Evolutionary conservation across 2,329 filamentous ascomycete genomes (phyloP), one percentile per base, ranked within the genome.

Genomic region (Anthostomella pinea): DNA sequence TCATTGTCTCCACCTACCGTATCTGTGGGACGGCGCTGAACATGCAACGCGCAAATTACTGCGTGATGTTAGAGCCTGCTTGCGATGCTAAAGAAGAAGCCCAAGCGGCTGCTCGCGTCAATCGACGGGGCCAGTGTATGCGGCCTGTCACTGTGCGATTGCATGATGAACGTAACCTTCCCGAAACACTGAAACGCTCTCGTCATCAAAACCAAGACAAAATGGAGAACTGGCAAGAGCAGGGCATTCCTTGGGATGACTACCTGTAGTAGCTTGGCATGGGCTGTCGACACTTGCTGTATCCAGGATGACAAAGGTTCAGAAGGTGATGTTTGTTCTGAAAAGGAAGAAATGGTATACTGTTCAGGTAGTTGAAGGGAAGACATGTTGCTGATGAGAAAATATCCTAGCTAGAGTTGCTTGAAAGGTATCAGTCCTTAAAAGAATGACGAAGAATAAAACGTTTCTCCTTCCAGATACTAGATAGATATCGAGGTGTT

Each of bases 21-120:
- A 38, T 45, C 10, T 41, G 38, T 17, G 38, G 35, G 2, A 26
- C 31, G 8, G 39, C 20, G 20, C 31, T 41, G 9, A 46, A 38
- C 17, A 13, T 46, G 9, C 36, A 46, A 29, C 38, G 34, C 31
- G 40, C 38, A 10, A 43, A 43, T 13, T 46, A 46, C 19, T 43
- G 34, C 31, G 17, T 46, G 11, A 23, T 46, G 36, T 36, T 43
- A 16, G 37, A 46, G 29, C 40, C 32, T 24, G 40, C 40, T 16
- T 16, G 43, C 5, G 16, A 24, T 10, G 31, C 24, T 3, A 20
- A 33, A 2, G 32, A 28, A 17, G 40, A 46, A 16, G 20, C 3
- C 6, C 39, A 43, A 19, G 43, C 34, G n/a, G 37, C 37, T 4
- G 40, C 37, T 18, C 35, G 35, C 13, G 32, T 46, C 3, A 41